Evolutionary conservation across 1,284 basidiomycete species (phyloP).

Genomic region (Moniliophthora roreri): DNA sequence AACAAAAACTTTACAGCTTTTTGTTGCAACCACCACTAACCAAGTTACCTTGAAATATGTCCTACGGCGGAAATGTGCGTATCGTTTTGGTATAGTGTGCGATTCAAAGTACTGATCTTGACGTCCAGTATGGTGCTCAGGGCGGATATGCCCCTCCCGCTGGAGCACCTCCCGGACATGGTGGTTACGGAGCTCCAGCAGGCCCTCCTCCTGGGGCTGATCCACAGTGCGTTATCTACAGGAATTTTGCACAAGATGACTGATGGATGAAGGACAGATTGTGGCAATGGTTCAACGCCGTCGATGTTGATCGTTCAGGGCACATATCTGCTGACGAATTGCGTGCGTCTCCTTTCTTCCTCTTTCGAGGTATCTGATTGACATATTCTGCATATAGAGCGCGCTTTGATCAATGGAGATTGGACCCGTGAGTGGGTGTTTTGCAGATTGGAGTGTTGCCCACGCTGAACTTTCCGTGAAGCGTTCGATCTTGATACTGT

Average conservation of each 20-base stretch:
- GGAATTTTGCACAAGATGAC: not conserved
- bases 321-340: constrained; percentile 66
- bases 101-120: too few relatives aligned
- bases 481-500: constrained; percentile 83
- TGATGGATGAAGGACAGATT: constrained; percentile 39
- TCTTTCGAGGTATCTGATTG: not conserved
- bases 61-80: too few relatives aligned
- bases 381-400: constrained; percentile 37
- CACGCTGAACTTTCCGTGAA: constrained; percentile 23
- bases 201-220: not conserved
- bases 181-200: not conserved
- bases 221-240: not conserved
- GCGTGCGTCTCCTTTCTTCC: constrained; percentile 41
- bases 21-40: too few relatives aligned
- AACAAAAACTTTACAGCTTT: too few relatives aligned
- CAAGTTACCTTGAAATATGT: too few relatives aligned
- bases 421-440: constrained; percentile 67
- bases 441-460: not conserved
- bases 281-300: constrained; percentile 72
- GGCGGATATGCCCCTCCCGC: not conserved
- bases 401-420: constrained; percentile 76
- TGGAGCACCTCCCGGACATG: not conserved
- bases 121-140: not conserved
- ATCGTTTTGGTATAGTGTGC: too few relatives aligned
- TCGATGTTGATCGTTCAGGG: constrained; percentile 70